Evolutionary conservation across 352 stramenopile species (phyloP).

Genomic region (Nothophytophthora sp.): DNA sequence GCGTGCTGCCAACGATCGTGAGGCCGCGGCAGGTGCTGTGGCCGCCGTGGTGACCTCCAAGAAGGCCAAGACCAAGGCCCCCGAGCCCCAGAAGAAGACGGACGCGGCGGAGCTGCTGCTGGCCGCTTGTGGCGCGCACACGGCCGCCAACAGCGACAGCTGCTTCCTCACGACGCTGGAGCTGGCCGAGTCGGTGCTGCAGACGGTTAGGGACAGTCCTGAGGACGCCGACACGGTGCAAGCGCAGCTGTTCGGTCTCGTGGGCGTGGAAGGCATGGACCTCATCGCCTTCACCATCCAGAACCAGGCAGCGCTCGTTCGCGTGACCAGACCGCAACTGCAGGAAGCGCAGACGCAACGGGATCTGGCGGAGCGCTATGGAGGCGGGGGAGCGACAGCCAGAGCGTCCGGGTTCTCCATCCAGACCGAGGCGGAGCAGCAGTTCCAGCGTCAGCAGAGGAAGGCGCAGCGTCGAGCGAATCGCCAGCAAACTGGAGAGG

Average conservation of each 20-base stretch:
- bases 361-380: slow-evolving; percentile 29
- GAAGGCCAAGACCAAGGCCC: slow-evolving; percentile 21
- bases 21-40: slow-evolving; percentile 47
- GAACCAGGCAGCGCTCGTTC: slow-evolving; percentile 35
- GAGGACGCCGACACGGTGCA: slow-evolving; percentile 63
- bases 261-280: slow-evolving; percentile 86
- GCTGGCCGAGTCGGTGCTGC: slow-evolving; percentile 67
- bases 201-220: slow-evolving; percentile 56
- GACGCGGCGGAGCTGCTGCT: slow-evolving; percentile 42
- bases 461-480: slow-evolving; percentile 62
- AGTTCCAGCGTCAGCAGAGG: slow-evolving; percentile 43
- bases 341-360: slow-evolving; percentile 47
- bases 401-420: slow-evolving; percentile 57
- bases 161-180: slow-evolving; percentile 65
- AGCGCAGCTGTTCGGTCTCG: slow-evolving; percentile 78
- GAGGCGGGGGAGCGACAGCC: slow-evolving; percentile 2
- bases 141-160: slow-evolving; percentile 30
- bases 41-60: slow-evolving; percentile 53
- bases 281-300: slow-evolving; percentile 80
- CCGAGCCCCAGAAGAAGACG: slow-evolving; percentile 13
- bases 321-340: slow-evolving; percentile 39
- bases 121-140: slow-evolving; percentile 37
- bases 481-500: slow-evolving; percentile 33
- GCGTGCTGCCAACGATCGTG: slow-evolving; percentile 46
- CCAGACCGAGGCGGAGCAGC: slow-evolving; percentile 63